Evolutionary conservation across 108 stramenopile genomes (phyloP).

Genomic region (Chaetoceros tenuissimus): DNA sequence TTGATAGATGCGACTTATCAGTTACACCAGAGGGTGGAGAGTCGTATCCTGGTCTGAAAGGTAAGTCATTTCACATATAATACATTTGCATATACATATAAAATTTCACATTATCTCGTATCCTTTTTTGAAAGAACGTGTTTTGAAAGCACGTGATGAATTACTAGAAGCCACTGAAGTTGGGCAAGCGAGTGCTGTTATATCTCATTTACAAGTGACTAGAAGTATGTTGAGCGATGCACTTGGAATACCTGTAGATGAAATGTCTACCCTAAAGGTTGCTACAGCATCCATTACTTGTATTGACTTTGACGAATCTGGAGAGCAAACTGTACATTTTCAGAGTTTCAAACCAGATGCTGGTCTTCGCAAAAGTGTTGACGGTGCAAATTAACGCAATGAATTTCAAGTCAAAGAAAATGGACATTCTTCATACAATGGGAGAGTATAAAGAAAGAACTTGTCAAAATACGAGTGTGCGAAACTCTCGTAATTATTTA

Average conservation of each 20-base stretch:
- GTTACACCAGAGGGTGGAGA: slow-evolving; percentile 83
- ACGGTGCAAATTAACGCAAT: slow-evolving; percentile 82
- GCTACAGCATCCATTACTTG: slow-evolving; percentile 79
- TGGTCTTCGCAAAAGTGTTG: slow-evolving; percentile 50
- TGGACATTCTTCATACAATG: too few species aligned
- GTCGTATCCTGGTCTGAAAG: slow-evolving; percentile 22
- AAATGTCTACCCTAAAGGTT: slow-evolving; percentile 62
- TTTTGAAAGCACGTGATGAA: slow-evolving; percentile 50
- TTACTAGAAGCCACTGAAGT: slow-evolving; percentile 40
- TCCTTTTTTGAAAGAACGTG: slow-evolving; percentile 52
- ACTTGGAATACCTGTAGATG: slow-evolving; percentile 47
- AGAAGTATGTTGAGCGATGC: slow-evolving; percentile 73
- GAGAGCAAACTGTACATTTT: slow-evolving; percentile 57
- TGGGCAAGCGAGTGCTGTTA: slow-evolving; percentile 59
- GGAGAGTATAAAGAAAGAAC: too few species aligned
- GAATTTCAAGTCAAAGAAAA: too few species aligned
- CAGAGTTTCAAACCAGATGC: slow-evolving; percentile 80
- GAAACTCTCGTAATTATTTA: too few species aligned
- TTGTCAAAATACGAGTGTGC: too few species aligned
- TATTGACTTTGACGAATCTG: slow-evolving; percentile 64
- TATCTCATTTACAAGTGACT: slow-evolving; percentile 85
- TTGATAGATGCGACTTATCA: slow-evolving; percentile 76
- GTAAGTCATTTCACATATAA: not conserved
- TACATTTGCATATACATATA: not conserved
- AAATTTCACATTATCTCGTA: too few species aligned